Base-by-base conservation (phyloP, 1,284 basidiomycete genomes). In the Fomitiporia mediterranea region DNA sequence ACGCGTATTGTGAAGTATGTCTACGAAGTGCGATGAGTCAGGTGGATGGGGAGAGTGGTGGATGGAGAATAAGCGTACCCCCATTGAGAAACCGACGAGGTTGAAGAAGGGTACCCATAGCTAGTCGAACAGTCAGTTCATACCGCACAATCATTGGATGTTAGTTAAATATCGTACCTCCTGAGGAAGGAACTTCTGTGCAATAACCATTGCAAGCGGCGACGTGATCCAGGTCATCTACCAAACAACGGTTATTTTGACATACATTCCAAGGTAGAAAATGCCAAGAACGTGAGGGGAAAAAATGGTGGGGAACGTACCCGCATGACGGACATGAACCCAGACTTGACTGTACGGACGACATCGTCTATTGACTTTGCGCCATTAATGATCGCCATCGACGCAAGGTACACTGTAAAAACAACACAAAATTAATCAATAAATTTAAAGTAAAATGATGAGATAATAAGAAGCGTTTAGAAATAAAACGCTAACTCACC, bases 301-400 rank as follows among this genome's bases (percentile, higher is more conserved):
- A 8, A 6, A 35, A 21, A 19, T n/a, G n/a, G n/a, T n/a, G n/a
- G n/a, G n/a, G 61, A 27, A 65, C 77, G 50, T 63, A 91, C 89
- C 70, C 80, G 74, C 62, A 95, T 79, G 56, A 93, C 86, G 28
- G 81, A 72, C 69, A 86, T 79, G 75, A 93, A 91, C 30, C 88
- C 86, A 34, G 74, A 79, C 68, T 83, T 86, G 55, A 94, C 80
- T 0, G 89, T 88, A 63, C 79, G 81, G 50, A 81, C 65, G 53
- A 94, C 75, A 35, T 87, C 84, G 37, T 83, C 78, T 6, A 79
- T 62, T 2, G 84, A 81, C 63, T 79, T 81, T 11, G 89, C 89
- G 40, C 93, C 93, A 63, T 87, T 89, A 63, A 96, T 92, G 50
- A 94, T 71, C 4, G 91, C 89, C 83, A 93, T 89, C 46, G 83